Percentiles rank a stretch among this genome's conserved stretches.
These are phyloP conservation scores for Alternaria infectoria DNA, from an alignment of 2,329 filamentous ascomycete species.

Conservation along the genomic window DNA sequence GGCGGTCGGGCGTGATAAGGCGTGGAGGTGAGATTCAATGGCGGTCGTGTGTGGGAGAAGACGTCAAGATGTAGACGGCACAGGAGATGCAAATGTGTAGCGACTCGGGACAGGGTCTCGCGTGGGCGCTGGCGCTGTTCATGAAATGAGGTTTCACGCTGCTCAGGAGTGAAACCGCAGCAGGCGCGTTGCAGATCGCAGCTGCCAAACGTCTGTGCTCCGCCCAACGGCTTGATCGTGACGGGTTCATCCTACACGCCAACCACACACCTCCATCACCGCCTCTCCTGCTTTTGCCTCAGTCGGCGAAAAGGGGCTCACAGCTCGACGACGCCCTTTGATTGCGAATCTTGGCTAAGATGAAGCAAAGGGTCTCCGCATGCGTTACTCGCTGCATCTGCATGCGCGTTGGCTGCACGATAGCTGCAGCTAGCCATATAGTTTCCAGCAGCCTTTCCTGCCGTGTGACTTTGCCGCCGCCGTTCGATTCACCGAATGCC, in stretches of 20 bases:
- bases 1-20: background rate
- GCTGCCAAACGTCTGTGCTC: conserved; percentile 6
- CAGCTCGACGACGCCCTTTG: background rate
- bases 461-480: conserved; percentile 14
- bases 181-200: conserved; percentile 11
- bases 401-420: conserved; percentile 9
- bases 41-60: background rate
- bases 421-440: conserved; percentile 5
- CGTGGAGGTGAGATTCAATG: background rate
- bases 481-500: conserved; percentile 11
- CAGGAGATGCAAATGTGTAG: background rate
- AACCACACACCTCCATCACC: conserved; percentile 5
- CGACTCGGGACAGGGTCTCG: conserved; percentile 2
- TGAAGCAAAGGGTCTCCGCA: conserved; percentile 9
- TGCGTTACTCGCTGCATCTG: conserved; percentile 3
- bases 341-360: conserved; percentile 14
- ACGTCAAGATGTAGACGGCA: background rate
- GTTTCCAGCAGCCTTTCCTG: conserved; percentile 3
- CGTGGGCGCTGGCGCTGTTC: conserved; percentile 6
- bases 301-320: conserved; percentile 1
- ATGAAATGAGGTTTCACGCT: conserved; percentile 14
- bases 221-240: conserved; percentile 9
- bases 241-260: conserved; percentile 1
- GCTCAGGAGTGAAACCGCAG: conserved; percentile 15
- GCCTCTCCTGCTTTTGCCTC: background rate